Base-by-base conservation (phyloP, 2,329 filamentous ascomycete species). In the Verticillium albo-atrum region DNA sequence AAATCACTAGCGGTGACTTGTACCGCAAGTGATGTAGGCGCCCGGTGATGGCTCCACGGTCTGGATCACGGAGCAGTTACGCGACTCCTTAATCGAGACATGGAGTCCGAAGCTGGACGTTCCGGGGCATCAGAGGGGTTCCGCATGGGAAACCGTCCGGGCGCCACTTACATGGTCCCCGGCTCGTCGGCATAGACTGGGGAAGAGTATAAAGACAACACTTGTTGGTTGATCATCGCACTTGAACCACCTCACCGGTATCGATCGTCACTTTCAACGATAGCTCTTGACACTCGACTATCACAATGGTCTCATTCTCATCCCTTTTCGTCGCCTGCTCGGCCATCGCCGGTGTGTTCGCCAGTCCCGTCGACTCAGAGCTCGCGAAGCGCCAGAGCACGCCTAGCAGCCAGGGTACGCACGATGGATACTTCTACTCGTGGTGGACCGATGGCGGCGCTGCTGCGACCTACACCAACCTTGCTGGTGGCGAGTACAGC, bases 391-490 rank as follows among this genome's bases (percentile, higher is more conserved):
- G 60, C 2, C 60, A 61, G 28, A 62, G 62, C 55, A 75, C 73
- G 1, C 72, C 79, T 54, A 80, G 66, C 64, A 65, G 66, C 28
- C 68, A 67, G 0, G 73, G 73, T 6, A 68, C 54, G 5, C 68
- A 70, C 64, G 73, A 77, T 56, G 79, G 79, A 10, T 81, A 74
- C 66, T 82, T 75, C 66, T 82, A 78, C 62, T 79, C 74, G 4
- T 82, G 74, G 70, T 81, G 79, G 79, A 78, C 77, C 54, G 77
- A 81, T 51, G 76, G 75, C 1, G 75, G 71, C 52, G 76, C 72
- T 23, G 66, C 65, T 17, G 77, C 79, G 10, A 75, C 71, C 30
- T 72, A 72, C 68, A 77, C 66, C 58, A 82, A 82, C 67, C 72
- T 73, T 2, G 65, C 66, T 5, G 72, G 64, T 3, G 80, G 79